Conservation (phyloP, 768 basidiomycete species). For the Postia placenta region DNA sequence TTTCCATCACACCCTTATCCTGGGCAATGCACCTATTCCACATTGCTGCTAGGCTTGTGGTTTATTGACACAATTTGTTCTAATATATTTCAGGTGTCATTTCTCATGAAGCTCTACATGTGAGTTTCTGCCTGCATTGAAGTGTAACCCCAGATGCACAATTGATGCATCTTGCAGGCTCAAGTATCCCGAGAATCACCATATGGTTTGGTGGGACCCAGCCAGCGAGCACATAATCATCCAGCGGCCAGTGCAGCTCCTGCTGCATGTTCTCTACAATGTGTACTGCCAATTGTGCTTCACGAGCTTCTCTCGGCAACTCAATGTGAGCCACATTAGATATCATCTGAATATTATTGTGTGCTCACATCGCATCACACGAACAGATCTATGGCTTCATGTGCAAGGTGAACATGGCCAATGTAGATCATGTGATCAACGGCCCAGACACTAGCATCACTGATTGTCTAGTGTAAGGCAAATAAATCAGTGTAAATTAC, state of each 20-base stretch:
- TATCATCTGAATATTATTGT: slow-evolving; percentile 15
- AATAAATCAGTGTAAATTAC: too few species aligned
- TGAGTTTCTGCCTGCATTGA: slow-evolving; percentile 35
- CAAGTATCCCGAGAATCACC: slow-evolving; percentile 88
- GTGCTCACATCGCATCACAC: not conserved
- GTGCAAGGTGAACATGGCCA: slow-evolving; percentile 94
- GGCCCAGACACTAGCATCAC: slow-evolving; percentile 94
- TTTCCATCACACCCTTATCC: not conserved
- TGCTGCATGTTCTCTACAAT: slow-evolving; percentile 86
- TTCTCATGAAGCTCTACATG: slow-evolving; percentile 95
- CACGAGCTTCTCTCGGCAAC: slow-evolving; percentile 94
- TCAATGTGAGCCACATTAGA: slow-evolving; percentile 61
- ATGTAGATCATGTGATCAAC: slow-evolving; percentile 91
- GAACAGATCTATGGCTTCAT: slow-evolving; percentile 96
- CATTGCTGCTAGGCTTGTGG: not conserved
- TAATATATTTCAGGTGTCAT: slow-evolving; percentile 59
- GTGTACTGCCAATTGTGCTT: slow-evolving; percentile 96
- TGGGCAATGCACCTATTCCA: too few species aligned
- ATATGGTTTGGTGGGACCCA: slow-evolving; percentile 96
- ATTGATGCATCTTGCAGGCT: slow-evolving; percentile 36
- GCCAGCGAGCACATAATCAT: slow-evolving; percentile 94
- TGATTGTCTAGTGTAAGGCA: too few species aligned
- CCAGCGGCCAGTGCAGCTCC: slow-evolving; percentile 88
- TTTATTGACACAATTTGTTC: too few species aligned
- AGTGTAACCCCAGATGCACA: slow-evolving; percentile 18